These are phyloP conservation scores for Coriolopsis trogii DNA, from an alignment of 1,284 basidiomycete genomes.

Conservation along the genomic window DNA sequence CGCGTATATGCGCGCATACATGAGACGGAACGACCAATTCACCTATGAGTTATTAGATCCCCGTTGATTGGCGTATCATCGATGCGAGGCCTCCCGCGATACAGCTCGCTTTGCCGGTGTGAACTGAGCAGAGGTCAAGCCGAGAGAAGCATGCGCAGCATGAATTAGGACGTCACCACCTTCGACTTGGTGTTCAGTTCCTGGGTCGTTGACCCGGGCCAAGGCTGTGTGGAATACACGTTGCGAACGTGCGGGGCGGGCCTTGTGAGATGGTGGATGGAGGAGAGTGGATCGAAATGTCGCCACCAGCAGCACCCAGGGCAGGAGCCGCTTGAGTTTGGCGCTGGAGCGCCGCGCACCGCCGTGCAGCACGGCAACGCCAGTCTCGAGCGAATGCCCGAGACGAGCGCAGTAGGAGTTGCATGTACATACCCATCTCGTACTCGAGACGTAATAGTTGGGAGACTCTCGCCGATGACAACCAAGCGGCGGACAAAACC, in stretches of 20 bases:
- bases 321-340: too few species aligned
- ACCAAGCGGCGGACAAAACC: slow-evolving; percentile 4
- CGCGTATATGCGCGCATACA: neutral
- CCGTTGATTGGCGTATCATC: neutral
- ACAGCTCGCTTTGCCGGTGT: neutral
- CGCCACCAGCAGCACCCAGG: too few species aligned
- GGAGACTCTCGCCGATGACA: neutral
- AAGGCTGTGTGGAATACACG: too few species aligned
- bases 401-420: slow-evolving; percentile 4
- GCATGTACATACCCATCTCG: too few species aligned
- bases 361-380: slow-evolving; percentile 1
- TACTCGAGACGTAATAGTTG: slow-evolving; percentile 23
- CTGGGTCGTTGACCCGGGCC: too few species aligned
- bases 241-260: too few species aligned
- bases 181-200: too few species aligned
- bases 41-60: neutral
- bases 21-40: too few species aligned
- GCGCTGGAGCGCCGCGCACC: too few species aligned
- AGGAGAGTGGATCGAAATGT: too few species aligned
- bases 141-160: too few species aligned
- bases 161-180: neutral
- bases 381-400: neutral
- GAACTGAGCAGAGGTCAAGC: neutral
- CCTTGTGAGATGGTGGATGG: too few species aligned
- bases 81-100: slow-evolving; percentile 2